Base-by-base conservation (phyloP, 176 grass and related monocot genomes). In the Lolium perenne region DNA sequence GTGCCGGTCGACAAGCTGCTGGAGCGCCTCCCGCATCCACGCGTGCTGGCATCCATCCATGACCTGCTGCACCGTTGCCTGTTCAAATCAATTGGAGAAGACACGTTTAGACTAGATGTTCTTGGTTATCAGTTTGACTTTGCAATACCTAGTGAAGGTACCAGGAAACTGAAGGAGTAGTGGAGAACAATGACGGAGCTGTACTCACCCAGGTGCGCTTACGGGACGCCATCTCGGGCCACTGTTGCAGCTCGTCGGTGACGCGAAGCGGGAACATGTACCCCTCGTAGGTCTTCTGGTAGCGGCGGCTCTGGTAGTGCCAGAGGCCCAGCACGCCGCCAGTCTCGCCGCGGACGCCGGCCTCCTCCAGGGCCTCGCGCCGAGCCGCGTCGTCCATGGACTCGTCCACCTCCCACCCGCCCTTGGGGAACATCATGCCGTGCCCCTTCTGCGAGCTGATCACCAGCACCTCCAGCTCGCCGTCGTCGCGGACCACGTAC, bases 391-490 rank as follows among this genome's bases (percentile, higher is more conserved):
- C 73, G 29, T 91, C 88, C 68, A 98, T 92, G 26, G 88, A 91
- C 84, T 98, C 96, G 79, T 98, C 93, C 1, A 35, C 8, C 84
- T 98, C 96, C 96, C 96, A 98, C 77, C 96, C 96, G 78, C 96
- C 96, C 93, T 98, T 98, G 47, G 95, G 95, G 83, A 98, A 95
- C 93, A 98, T 94, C 90, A 98, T 95, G 70, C 93, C 95, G 62
- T 92, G 91, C 26, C 93, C 89, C 86, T 98, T 98, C 85, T 95
- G 91, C 23, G 95, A 95, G 51, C 53, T 95, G 87, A 98, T 95
- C 41, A 95, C 95, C 23, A 98, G 89, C 56, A 98, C 93, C 83
- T 98, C 81, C 11, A 98, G 71, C 80, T 80, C 54, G 74, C 49
- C 63, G 47, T 80, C 91, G 60, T 74, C 32, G 41, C 49, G 80